Conservation (phyloP, 345 rosid species). For the Hibiscus trionum region DNA sequence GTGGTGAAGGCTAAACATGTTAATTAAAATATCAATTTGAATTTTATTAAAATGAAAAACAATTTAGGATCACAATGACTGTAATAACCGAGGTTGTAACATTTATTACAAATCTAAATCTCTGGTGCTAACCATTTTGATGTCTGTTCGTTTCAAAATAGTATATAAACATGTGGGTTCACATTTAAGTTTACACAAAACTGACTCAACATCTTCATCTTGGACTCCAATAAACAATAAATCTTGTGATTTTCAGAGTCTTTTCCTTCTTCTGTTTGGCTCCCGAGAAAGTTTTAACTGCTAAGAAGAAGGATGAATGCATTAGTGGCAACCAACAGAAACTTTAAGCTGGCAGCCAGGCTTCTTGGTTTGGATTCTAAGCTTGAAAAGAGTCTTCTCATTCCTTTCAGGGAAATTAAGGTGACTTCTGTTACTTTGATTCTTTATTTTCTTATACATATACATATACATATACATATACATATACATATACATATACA, state of each 20-base stretch:
- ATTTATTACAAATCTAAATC: neutral
- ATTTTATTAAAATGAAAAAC: neutral
- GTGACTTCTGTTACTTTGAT: constrained; percentile 19
- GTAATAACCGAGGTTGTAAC: neutral
- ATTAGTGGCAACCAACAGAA: constrained; percentile 89
- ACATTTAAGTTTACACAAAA: neutral
- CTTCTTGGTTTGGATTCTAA: constrained; percentile 92
- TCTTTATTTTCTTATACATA: too few species aligned
- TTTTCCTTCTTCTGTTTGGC: neutral
- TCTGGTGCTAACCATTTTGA: neutral
- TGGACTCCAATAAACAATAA: neutral
- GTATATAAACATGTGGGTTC: neutral
- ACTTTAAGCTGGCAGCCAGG: constrained; percentile 81
- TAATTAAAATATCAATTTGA: neutral
- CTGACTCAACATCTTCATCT: constrained; percentile 8
- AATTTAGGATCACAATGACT: neutral
- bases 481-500: too few species aligned
- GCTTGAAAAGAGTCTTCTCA: constrained; percentile 89
- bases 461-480: too few species aligned
- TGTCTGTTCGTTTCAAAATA: neutral
- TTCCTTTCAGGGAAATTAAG: constrained; percentile 97
- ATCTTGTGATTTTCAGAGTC: neutral
- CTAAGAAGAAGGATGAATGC: constrained; percentile 59
- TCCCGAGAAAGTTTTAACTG: constrained; percentile 2
- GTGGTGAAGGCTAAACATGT: constrained; percentile 10